Conservation (phyloP, 768 basidiomycete species). For the Neoboletus magnificus region DNA sequence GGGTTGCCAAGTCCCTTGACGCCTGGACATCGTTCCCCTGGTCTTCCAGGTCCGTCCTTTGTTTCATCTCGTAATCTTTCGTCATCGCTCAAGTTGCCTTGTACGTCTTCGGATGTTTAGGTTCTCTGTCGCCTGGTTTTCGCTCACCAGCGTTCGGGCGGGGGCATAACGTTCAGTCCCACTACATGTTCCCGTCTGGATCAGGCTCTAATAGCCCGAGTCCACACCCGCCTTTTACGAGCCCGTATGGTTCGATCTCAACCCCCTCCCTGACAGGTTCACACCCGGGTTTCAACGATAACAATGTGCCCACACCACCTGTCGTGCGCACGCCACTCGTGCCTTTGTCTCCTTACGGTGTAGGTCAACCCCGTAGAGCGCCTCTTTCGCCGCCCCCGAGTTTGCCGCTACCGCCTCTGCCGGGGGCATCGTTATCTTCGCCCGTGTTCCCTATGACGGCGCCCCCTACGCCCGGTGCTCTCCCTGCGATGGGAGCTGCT, state of each 20-base stretch:
- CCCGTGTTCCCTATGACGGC: constrained; percentile 3
- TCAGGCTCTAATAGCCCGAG: constrained; percentile 9
- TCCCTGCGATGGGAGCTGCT: neutral
- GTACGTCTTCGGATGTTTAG: constrained; percentile 1
- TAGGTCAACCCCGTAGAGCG: neutral
- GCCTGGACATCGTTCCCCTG: constrained; percentile 21
- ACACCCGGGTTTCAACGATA: neutral
- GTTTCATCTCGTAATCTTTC: constrained; percentile 2
- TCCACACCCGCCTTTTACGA: neutral
- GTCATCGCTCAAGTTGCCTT: constrained; percentile 5
- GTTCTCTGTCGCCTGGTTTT: constrained; percentile 20
- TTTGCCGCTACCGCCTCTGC: constrained; percentile 21
- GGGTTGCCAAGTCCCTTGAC: constrained; percentile 19
- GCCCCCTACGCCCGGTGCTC: neutral
- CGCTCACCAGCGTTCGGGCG: constrained; percentile 19
- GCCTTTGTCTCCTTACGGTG: neutral
- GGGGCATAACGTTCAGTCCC: constrained; percentile 1
- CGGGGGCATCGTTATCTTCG: constrained; percentile 11
- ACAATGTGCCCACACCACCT: neutral
- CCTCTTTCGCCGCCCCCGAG: constrained; percentile 26
- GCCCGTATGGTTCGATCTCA: constrained; percentile 3
- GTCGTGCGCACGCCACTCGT: constrained; percentile 6
- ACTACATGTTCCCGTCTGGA: constrained; percentile 20
- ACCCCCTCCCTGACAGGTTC: neutral
- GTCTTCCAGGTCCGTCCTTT: constrained; percentile 22